A percentile compares a stretch with the other conserved stretches of the same genome.
phyloP scores from a whole-genome alignment of 352 stramenopile genomes.

The Globisporangium megalacanthum region DNA sequence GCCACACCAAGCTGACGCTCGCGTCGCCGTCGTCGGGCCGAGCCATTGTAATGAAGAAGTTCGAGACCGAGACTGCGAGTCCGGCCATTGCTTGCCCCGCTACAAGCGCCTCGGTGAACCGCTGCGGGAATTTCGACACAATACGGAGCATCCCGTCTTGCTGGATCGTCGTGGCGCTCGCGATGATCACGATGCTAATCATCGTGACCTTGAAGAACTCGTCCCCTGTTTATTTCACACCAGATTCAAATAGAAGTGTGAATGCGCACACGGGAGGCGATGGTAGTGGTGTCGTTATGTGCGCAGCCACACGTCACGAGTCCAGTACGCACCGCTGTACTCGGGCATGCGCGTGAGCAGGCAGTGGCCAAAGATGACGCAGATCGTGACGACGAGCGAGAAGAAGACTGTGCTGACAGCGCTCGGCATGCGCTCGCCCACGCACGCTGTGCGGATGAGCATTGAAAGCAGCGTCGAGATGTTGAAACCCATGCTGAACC shows the following conservation, averaged over 20 bases:
- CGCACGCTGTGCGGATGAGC: conserved; percentile 55
- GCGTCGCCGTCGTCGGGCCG: conserved; percentile 13
- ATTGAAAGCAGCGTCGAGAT: conserved; percentile 72
- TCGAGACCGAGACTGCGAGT: conserved; percentile 63
- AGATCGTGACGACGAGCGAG: conserved; percentile 58
- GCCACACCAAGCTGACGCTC: conserved; percentile 2
- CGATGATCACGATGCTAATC: conserved; percentile 64
- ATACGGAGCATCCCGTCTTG: conserved; percentile 78
- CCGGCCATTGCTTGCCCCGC: conserved; percentile 73
- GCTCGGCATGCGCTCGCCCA: conserved; percentile 55
- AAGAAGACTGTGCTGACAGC: conserved; percentile 60
- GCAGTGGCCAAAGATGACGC: conserved; percentile 67
- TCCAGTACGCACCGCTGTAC: conserved; percentile 36
- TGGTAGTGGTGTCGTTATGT: too few relatives aligned
- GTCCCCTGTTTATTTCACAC: conserved; percentile 17
- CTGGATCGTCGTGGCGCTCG: conserved; percentile 65
- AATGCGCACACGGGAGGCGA: conserved; percentile 5
- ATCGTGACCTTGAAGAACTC: conserved; percentile 78
- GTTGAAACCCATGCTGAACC: conserved; percentile 84
- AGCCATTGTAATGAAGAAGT: conserved; percentile 58
- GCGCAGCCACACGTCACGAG: too few relatives aligned
- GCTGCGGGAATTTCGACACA: conserved; percentile 63
- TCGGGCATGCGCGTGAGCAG: conserved; percentile 68
- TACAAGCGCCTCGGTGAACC: conserved; percentile 74
- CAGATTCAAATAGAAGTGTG: neutral